A percentile compares a stretch with the other conserved stretches of the same genome.
Conservation (phyloP, 352 stramenopile genomes). For the Phytophthora tubulina region DNA sequence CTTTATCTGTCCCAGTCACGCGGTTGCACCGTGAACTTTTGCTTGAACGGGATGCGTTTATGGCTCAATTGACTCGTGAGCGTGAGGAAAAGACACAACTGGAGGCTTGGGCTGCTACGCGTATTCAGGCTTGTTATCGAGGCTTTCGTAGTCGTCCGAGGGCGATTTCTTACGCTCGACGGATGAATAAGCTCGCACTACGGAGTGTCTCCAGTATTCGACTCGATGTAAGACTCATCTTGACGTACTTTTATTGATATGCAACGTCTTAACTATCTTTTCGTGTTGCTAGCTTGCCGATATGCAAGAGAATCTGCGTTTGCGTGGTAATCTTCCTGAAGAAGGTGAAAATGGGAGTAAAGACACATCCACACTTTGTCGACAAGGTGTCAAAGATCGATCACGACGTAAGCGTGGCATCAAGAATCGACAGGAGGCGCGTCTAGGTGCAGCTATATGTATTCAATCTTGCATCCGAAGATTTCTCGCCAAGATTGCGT, state of each 20-base stretch:
- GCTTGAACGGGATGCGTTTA: conserved; percentile 68
- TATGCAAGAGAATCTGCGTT: conserved; percentile 55
- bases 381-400: conserved; percentile 56
- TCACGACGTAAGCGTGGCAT: conserved; percentile 55
- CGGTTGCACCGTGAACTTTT: conserved; percentile 66
- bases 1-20: conserved; percentile 55
- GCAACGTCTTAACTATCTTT: too few relatives aligned
- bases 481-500: conserved; percentile 63
- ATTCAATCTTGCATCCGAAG: conserved; percentile 65
- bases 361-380: conserved; percentile 44
- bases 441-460: conserved; percentile 47
- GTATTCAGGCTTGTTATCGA: conserved; percentile 72
- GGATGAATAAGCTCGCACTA: conserved; percentile 33
- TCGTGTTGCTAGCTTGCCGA: conserved; percentile 49
- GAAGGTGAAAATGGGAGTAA: conserved; percentile 9
- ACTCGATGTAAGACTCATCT: conserved; percentile 25
- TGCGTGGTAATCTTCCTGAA: conserved; percentile 21
- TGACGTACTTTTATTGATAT: too few relatives aligned
- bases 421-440: conserved; percentile 50
- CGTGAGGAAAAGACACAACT: conserved; percentile 56
- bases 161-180: conserved; percentile 51
- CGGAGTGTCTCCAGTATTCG: conserved; percentile 27
- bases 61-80: conserved; percentile 63
- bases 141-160: conserved; percentile 59
- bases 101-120: conserved; percentile 70